Evolutionary conservation across 2,329 filamentous ascomycete species (phyloP).

Genomic region (Microsporum canis): DNA sequence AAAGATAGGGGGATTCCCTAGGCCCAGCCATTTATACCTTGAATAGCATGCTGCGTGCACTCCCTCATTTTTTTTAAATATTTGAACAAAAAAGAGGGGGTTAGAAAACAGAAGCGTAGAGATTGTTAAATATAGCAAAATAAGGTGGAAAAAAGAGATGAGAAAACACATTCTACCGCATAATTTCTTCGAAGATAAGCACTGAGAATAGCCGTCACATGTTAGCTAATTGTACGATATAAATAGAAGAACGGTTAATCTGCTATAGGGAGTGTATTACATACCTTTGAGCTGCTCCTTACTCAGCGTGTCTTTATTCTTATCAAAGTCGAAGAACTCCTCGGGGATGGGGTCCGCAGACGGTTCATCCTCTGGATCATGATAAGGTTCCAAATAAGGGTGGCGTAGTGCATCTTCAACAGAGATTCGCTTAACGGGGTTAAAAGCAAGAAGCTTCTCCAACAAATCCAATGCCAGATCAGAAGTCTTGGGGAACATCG

Average conservation of each 20-base stretch:
- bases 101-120: not conserved
- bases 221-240: not conserved
- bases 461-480: slow-evolving; percentile 86
- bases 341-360: slow-evolving; percentile 93
- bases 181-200: slow-evolving; percentile 97
- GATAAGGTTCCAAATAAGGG: slow-evolving; percentile 96
- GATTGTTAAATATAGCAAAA: not conserved
- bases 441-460: slow-evolving; percentile 93
- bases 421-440: slow-evolving; percentile 95
- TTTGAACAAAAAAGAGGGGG: not conserved
- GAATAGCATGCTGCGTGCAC: not conserved
- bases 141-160: not conserved
- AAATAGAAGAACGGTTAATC: not conserved
- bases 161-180: slow-evolving; percentile 44
- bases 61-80: not conserved
- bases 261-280: slow-evolving; percentile 16
- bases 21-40: slow-evolving; percentile 2
- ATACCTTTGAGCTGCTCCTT: slow-evolving; percentile 94
- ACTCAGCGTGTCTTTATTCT: slow-evolving; percentile 97
- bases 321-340: slow-evolving; percentile 99
- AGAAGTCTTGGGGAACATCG: slow-evolving; percentile 98
- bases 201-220: slow-evolving; percentile 29
- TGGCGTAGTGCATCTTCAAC: slow-evolving; percentile 96
- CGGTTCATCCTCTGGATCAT: slow-evolving; percentile 96
- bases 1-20: not conserved